Evolutionary conservation across 257 asterid species (phyloP).

Genomic region (Salvia splendens): DNA sequence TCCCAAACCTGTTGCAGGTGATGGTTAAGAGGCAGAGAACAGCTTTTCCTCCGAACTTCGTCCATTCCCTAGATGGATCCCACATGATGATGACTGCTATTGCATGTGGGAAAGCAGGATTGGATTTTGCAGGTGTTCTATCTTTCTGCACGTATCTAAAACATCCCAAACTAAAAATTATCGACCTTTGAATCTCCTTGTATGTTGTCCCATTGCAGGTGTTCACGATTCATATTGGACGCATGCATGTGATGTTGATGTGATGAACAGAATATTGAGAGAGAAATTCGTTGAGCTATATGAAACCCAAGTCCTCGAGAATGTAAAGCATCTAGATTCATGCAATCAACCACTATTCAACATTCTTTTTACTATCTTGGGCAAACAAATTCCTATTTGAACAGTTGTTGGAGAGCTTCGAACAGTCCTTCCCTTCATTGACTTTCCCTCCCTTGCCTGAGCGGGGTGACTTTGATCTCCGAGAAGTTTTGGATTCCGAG

Average conservation of each 20-base stretch:
- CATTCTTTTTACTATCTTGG: neutral
- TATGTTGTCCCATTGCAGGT: slow-evolving; percentile 51
- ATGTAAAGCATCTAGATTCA: slow-evolving; percentile 48
- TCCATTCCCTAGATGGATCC: slow-evolving; percentile 95
- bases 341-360: neutral
- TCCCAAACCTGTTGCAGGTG: slow-evolving; percentile 51
- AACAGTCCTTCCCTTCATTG: slow-evolving; percentile 72
- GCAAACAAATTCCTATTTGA: slow-evolving; percentile 32
- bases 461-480: slow-evolving; percentile 81
- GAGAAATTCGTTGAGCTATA: slow-evolving; percentile 91
- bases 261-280: slow-evolving; percentile 69
- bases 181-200: slow-evolving; percentile 17
- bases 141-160: slow-evolving; percentile 12
- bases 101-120: slow-evolving; percentile 88
- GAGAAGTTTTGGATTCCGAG: slow-evolving; percentile 74
- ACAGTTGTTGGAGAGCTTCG: slow-evolving; percentile 82
- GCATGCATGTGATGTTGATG: slow-evolving; percentile 91
- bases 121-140: slow-evolving; percentile 80
- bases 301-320: slow-evolving; percentile 79
- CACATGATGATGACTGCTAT: slow-evolving; percentile 99
- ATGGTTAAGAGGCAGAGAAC: slow-evolving; percentile 92
- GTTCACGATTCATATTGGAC: slow-evolving; percentile 99
- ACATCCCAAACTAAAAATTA: slow-evolving; percentile 19
- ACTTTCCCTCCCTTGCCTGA: slow-evolving; percentile 89
- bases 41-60: slow-evolving; percentile 97